Percentiles rank a stretch among this genome's conserved stretches.
These are phyloP conservation scores for Oemleria cerasiformis DNA, from an alignment of 306 rosid species.

Conservation along the genomic window DNA sequence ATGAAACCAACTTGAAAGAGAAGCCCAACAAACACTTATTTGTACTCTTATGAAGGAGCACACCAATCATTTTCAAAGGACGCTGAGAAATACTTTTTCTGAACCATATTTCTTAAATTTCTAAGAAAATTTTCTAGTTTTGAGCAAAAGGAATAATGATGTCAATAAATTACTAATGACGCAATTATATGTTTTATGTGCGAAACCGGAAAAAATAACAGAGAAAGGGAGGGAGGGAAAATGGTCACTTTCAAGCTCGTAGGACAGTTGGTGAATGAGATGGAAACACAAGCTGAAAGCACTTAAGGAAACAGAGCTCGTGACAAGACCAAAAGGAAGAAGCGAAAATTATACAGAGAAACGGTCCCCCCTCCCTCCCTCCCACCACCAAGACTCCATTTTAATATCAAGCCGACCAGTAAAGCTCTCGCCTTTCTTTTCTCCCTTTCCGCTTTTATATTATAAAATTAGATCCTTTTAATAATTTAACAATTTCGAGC, in stretches of 20 bases:
- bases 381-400: not conserved
- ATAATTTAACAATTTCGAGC: not conserved
- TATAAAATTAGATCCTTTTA: not conserved
- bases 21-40: no score
- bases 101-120: no score
- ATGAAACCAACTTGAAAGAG: no score
- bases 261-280: not conserved
- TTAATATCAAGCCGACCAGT: not conserved
- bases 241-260: not conserved
- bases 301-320: not conserved
- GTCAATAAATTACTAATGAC: not conserved
- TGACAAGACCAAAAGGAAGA: no score
- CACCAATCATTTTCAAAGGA: no score
- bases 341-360: no score
- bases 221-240: not conserved
- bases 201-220: not conserved
- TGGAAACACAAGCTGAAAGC: not conserved
- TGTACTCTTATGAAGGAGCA: no score
- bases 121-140: no score
- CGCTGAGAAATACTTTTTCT: no score
- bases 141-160: not conserved
- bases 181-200: not conserved
- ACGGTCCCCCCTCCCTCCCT: no score
- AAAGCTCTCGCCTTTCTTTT: not conserved
- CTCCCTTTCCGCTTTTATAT: not conserved